Evolutionary conservation across 1,284 basidiomycete genomes (phyloP), one percentile per base, ranked within the genome.

Genomic region (Volvariella volvacea): DNA sequence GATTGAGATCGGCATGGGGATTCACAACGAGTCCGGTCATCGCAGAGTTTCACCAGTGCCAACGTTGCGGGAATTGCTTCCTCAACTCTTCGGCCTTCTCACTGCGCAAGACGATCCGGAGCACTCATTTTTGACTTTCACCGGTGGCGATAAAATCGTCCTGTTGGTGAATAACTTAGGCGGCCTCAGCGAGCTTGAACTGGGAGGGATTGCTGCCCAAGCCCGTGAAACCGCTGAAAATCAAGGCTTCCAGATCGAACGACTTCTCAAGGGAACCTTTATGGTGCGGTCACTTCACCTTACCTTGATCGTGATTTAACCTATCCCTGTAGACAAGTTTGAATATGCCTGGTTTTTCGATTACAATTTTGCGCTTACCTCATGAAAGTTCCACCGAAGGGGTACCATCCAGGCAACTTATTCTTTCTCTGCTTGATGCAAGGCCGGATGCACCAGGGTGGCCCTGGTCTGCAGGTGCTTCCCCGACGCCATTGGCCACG

Each of bases 301-400:
- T 12, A 40, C 3, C 4, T 12, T 12, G 12, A 16, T 22, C 2
- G 19, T 39, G 40, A 41, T 48, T 20, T 45, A 52, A 7, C 32
- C 41, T 15, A 22, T 28, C 15, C 19, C 9, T 8, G 25, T 52
- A 89, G 87, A 90, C 91, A 17, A 93, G 90, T 44, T 74, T 97
- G 50, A 92, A 92, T 66, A 92, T 96, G 87, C 90, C 92, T 22
- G 93, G 94, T 2, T 94, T 96, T 66, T 93, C 90, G 3, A 67
- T 97, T 49, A 91, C 93, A 0, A 73, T 93, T 9, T 73, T 96
- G 10, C 78, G 92, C 21, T 79, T 96, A 4, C 89, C 92, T 0
- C 59, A 64, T 7, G 52, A 63, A 7, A 61, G 58, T 30, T 69
- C 71, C 37, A 52, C 57, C 12, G 47, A 19, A 43, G 22, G 56